Evolutionary conservation across 192 early-diverging fungal species (phyloP).

Genomic region (Coemansia sp.): DNA sequence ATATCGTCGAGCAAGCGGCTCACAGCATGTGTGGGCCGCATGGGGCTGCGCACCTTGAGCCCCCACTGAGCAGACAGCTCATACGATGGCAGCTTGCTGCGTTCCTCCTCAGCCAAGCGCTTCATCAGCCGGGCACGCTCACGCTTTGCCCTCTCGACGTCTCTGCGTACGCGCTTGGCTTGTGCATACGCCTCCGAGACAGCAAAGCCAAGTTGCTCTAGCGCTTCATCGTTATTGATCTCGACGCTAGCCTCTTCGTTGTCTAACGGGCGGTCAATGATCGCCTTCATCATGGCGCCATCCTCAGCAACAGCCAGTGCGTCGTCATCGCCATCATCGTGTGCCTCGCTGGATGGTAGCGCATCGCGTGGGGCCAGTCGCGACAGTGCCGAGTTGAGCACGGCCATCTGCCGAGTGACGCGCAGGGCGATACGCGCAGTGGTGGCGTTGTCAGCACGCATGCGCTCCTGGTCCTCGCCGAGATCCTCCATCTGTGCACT

Average conservation of each 20-base stretch:
- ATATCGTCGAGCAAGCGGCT: conserved; percentile 4
- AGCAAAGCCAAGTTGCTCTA: conserved; percentile 34
- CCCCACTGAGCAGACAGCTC: conserved; percentile 42
- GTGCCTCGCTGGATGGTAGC: background rate
- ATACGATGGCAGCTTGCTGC: conserved; percentile 42
- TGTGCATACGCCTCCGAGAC: conserved; percentile 30
- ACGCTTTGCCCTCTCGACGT: conserved; percentile 19
- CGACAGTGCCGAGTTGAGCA: conserved; percentile 24
- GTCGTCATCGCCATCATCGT: conserved; percentile 29
- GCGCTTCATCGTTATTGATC: conserved; percentile 22
- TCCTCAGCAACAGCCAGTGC: conserved; percentile 36
- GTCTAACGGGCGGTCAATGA: conserved; percentile 35
- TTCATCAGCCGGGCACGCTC: conserved; percentile 39
- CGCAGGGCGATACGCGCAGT: conserved; percentile 29
- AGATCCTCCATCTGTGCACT: conserved; percentile 46
- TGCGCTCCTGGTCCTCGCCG: conserved; percentile 43
- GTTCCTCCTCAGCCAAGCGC: conserved; percentile 39
- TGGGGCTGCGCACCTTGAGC: conserved; percentile 35
- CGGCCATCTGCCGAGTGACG: conserved; percentile 35
- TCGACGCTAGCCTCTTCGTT: conserved; percentile 7
- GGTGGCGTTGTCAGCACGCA: conserved; percentile 33
- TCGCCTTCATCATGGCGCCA: conserved; percentile 39
- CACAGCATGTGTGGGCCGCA: conserved; percentile 16
- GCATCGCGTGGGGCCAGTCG: conserved; percentile 22
- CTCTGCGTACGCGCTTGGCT: conserved; percentile 31